phyloP scores from a whole-genome alignment of 2,329 filamentous ascomycete genomes.

The Beauveria scarabaeidicola region DNA sequence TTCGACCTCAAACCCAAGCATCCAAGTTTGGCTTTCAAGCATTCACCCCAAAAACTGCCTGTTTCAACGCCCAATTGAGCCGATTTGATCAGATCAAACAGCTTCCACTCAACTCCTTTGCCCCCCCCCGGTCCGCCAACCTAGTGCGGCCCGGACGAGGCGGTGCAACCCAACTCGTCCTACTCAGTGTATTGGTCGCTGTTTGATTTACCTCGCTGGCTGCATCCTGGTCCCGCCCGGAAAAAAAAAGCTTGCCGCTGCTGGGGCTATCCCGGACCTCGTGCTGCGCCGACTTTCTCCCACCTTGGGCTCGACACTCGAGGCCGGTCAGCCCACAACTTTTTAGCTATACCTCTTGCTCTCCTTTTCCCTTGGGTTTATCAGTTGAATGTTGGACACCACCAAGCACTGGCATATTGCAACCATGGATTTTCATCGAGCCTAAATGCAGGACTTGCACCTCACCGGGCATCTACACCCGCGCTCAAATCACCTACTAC shows the following conservation, averaged over 20 bases:
- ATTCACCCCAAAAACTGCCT: not conserved
- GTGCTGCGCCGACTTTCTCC: constrained; percentile 1
- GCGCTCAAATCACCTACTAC: not conserved
- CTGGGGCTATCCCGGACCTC: not conserved
- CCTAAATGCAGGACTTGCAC: not conserved
- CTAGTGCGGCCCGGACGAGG: not conserved
- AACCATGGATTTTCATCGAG: not conserved
- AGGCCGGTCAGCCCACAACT: not conserved
- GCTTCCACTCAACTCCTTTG: not conserved
- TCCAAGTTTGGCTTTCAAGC: not conserved
- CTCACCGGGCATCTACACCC: not conserved
- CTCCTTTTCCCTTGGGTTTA: not conserved
- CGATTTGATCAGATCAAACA: not conserved
- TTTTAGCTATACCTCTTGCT: not conserved
- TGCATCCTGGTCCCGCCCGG: not conserved
- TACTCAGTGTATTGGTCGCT: not conserved
- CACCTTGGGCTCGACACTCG: not conserved
- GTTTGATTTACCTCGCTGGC: not conserved
- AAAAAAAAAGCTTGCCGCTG: not conserved
- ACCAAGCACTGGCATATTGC: not conserved
- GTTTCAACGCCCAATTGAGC: not conserved
- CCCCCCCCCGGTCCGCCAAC: not conserved
- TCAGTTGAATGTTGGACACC: not conserved
- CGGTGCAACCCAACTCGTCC: not conserved
- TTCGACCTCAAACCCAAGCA: not conserved